These are phyloP conservation scores for Arachis hypogaea DNA, from an alignment of 306 rosid species.

Conservation along the genomic window DNA sequence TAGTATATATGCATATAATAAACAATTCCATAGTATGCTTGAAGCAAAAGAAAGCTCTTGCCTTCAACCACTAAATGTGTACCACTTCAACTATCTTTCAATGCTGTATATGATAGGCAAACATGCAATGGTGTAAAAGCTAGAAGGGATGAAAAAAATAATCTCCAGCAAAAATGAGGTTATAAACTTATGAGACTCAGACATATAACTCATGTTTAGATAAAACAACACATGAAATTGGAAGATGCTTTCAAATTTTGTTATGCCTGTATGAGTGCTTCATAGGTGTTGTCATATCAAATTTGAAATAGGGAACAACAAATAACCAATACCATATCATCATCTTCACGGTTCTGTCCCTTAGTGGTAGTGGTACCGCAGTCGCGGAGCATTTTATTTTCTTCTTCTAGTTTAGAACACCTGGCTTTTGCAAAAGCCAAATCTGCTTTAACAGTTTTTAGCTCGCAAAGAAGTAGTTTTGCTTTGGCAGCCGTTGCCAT, in stretches of 20 bases:
- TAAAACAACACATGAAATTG: neutral
- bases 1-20: too few species aligned
- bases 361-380: conserved; percentile 77
- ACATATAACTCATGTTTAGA: neutral
- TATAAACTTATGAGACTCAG: too few species aligned
- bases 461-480: conserved; percentile 87
- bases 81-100: too few species aligned
- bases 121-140: too few species aligned
- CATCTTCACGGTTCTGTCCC: conserved; percentile 78
- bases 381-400: conserved; percentile 81
- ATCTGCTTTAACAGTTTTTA: conserved; percentile 92
- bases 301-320: neutral
- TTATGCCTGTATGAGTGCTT: conserved; percentile 10
- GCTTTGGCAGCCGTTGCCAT: conserved; percentile 99
- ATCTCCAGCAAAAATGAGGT: too few species aligned
- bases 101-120: too few species aligned
- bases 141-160: too few species aligned
- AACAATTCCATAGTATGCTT: too few species aligned
- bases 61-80: too few species aligned
- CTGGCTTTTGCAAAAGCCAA: conserved; percentile 89
- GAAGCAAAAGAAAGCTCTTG: too few species aligned
- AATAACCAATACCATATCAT: conserved; percentile 72
- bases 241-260: conserved; percentile 16
- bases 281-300: conserved; percentile 3
- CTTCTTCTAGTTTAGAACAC: conserved; percentile 94